Base-by-base conservation (phyloP, 441 rosid species). In the Viola pubescens region DNA sequence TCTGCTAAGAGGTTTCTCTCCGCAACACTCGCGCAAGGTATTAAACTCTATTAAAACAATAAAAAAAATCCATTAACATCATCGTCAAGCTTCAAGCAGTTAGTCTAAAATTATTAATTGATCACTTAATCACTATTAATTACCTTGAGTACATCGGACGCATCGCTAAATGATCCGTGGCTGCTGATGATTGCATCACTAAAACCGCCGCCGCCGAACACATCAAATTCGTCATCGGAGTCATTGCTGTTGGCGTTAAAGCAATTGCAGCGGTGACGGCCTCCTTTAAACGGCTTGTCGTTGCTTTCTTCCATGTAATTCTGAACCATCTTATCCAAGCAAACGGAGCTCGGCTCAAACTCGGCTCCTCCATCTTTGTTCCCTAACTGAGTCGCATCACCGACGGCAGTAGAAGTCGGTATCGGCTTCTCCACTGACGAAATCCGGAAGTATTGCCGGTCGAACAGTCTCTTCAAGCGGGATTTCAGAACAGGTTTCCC, bases 241-340 rank as follows among this genome's bases (percentile, higher is more conserved):
- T 84, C 96, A 45, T 75, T 83, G 62, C 70, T 71, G 51, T 76
- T 86, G 4, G 87, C 89, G 73, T 87, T 87, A 57, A 92, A 92
- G 90, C 97, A 89, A 69, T 84, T 87, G 81, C 94, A 84, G 70
- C 98, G 86, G 51, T 81, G 81, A 55, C 90, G 82, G 69, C 85
- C 83, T 55, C 84, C 34, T 26, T 26, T 79, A 72, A 82, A 77
- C 1, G 81, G 87, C 80, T 84, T 89, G 79, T 92, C 96, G 78
- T 73, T 82, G 68, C 71, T 76, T 54, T 82, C 96, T 66, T 92
- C 98, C 3, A 92, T 84, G 75, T 84, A 92, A 65, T 72, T 89
- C 74, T 79, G 94, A 26, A 92, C 96, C 96, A 92, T 79, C 76
- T 87, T 92, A 44, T 73, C 87, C 70, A 92, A 71, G 63, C 94